These are phyloP conservation scores for Boechera divaricarpa DNA, from an alignment of 345 rosid species.

Conservation along the genomic window DNA sequence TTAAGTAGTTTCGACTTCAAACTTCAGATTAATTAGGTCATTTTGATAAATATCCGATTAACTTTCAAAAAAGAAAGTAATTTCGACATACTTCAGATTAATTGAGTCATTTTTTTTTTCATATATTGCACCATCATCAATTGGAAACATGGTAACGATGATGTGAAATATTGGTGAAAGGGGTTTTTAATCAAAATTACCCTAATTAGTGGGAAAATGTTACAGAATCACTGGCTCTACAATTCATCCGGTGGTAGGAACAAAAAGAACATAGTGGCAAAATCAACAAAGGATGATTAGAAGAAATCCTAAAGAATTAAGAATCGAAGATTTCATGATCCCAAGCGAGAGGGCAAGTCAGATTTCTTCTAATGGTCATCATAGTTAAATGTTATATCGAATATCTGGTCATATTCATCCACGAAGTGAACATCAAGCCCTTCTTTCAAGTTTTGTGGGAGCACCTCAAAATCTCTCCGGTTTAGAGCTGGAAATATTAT, in stretches of 20 bases:
- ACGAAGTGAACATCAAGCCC: background rate
- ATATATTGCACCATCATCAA: no score
- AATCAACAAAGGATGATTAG: background rate
- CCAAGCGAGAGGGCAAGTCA: background rate
- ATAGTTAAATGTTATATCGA: background rate
- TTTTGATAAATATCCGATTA: no score
- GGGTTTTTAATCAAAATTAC: no score
- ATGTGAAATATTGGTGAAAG: no score
- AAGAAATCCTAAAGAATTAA: background rate
- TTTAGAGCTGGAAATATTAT: no score
- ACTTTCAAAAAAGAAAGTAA: no score
- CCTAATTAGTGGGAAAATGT: background rate
- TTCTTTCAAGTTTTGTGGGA: background rate
- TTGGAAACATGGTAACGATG: no score
- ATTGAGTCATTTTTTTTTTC: no score
- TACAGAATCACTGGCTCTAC: background rate
- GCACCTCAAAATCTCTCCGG: no score
- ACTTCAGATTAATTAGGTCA: background rate
- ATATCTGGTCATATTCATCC: background rate
- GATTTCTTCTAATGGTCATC: background rate
- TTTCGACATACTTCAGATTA: no score
- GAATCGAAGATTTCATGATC: background rate
- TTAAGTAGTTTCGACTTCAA: no score
- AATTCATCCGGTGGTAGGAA: background rate
- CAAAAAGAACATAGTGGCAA: no score